phyloP scores from a whole-genome alignment of 208 protist genomes.

The Acanthamoeba sp. region DNA sequence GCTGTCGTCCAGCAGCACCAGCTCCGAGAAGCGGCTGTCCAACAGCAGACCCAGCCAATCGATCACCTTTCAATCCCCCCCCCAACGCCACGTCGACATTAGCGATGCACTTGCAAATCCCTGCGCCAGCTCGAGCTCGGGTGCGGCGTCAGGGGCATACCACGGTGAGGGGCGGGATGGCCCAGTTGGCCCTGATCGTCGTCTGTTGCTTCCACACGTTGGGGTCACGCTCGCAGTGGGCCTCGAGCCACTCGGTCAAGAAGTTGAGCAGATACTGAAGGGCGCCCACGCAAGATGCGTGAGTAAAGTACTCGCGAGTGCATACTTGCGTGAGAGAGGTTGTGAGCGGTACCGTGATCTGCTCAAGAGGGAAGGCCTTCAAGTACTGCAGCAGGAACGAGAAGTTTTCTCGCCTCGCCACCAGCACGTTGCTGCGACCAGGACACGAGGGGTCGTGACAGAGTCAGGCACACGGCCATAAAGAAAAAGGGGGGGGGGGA shows the following conservation, averaged over 20 bases:
- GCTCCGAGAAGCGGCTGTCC: constrained; percentile 60
- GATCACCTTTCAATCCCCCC: background rate
- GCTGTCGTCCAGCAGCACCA: constrained; percentile 37
- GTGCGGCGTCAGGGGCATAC: background rate
- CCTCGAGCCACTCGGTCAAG: constrained; percentile 45
- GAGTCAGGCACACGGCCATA: background rate
- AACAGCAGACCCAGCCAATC: constrained; percentile 22
- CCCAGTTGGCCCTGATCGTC: background rate
- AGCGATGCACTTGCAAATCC: no score
- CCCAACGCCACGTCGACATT: no score
- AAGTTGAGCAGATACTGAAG: constrained; percentile 20
- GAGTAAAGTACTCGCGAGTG: background rate
- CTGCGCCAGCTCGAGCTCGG: no score
- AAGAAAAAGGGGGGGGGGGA: background rate
- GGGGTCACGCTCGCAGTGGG: background rate
- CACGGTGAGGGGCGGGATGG: background rate
- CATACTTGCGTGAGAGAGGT: no score
- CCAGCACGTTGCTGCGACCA: background rate
- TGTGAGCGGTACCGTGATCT: background rate
- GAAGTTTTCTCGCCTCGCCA: background rate
- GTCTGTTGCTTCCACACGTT: background rate
- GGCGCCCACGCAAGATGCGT: no score
- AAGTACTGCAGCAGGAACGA: constrained; percentile 25
- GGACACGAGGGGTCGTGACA: background rate
- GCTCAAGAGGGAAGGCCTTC: background rate